Evolutionary conservation across 163 green algal genomes (phyloP).

Genomic region (Volvox carteri): DNA sequence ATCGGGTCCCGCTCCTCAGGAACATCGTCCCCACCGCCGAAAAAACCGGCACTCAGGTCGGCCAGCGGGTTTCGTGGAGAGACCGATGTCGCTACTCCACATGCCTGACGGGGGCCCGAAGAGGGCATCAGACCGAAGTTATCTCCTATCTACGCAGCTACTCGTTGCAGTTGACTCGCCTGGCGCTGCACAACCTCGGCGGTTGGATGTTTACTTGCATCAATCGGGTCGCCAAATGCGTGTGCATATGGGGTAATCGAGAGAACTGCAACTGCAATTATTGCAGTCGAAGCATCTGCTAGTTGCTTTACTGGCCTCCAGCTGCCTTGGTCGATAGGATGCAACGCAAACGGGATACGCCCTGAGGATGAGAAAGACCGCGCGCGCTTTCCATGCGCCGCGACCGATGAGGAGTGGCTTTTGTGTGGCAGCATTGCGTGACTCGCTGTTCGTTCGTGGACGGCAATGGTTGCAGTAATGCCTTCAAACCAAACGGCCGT

Average conservation of each 20-base stretch:
- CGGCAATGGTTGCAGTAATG: neutral
- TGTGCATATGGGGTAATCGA: neutral
- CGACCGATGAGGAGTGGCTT: neutral
- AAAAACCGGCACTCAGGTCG: slow-evolving; percentile 55
- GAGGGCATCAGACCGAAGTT: neutral
- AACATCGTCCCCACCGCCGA: slow-evolving; percentile 35
- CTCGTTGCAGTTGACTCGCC: neutral
- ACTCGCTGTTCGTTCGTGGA: neutral
- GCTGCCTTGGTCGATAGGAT: neutral
- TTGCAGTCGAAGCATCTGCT: neutral
- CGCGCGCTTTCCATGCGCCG: neutral
- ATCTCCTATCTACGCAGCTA: neutral
- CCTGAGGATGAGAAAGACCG: neutral
- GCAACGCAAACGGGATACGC: neutral
- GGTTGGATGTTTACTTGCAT: neutral
- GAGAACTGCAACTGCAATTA: neutral
- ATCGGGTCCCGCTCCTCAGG: slow-evolving; percentile 43
- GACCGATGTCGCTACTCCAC: neutral
- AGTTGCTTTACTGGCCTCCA: neutral
- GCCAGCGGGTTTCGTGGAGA: slow-evolving; percentile 16
- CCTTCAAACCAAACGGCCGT: neutral
- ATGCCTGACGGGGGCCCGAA: neutral
- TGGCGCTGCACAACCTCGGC: neutral
- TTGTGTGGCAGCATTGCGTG: neutral
- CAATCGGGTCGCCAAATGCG: neutral